Evolutionary conservation across 306 rosid genomes (phyloP), one percentile per base, ranked within the genome.

Genomic region (Corylus avellana): DNA sequence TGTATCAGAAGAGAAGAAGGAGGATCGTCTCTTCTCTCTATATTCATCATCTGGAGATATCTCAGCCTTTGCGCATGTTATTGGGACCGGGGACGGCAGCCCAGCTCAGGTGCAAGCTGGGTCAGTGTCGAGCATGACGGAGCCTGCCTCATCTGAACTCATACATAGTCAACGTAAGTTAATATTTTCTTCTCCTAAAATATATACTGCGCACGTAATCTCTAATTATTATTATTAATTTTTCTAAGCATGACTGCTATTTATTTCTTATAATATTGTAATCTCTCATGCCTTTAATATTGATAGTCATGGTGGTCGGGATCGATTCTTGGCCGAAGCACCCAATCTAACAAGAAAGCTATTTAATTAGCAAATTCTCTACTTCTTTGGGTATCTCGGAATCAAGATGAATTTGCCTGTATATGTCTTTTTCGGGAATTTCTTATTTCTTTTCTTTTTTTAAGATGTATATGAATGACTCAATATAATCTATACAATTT

Each of bases 1-100:
- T 70, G 78, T 76, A 71, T 85, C 85, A 58, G 85, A 81, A 54
- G 89, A 76, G 74, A 79, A 73, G 53, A 79, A 57, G 42, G 75
- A 79, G 44, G 75, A 53, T 79, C 77, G 57, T 73, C 22, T 32
- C 22, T 80, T 80, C 39, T 18, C 82, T 51, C 22, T 67, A 55
- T 47, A 46, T 20, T 74, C 73, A 37, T 72, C 81, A 14, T 74
- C 75, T 37, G 75, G 73, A 59, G 84, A 56, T 56, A 5, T 79
- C 79, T 81, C 61, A 32, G 54, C 70, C 32, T 76, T 70, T 81
- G 25, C 62, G 11, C 61, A 78, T 55, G 73, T 67, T 54, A 61
- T 47, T 80, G 68, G 37, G 17, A 66, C 76, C 56, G 74, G 35
- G 29, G 57, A 59, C 66, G 12, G 66, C 66, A 59, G 37, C 37